Conservation (phyloP, 768 basidiomycete genomes). For the Leccinellum rugosiceps region DNA sequence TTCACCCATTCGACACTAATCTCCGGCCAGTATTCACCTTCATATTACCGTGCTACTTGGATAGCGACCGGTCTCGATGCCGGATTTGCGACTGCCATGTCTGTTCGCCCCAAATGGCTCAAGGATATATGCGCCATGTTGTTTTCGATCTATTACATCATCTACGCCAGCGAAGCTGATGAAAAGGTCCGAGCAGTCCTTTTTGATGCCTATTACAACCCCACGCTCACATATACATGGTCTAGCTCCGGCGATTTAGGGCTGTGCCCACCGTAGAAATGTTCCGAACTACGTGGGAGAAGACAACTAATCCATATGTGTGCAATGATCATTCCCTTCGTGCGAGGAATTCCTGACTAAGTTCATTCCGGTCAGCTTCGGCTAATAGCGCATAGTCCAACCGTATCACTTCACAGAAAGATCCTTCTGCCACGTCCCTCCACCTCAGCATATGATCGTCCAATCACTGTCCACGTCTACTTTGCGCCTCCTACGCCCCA, state of each 20-base stretch:
- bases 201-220: neutral
- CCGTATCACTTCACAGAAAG: constrained; percentile 62
- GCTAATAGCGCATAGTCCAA: constrained; percentile 51
- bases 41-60: constrained; percentile 96
- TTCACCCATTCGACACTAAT: constrained; percentile 5
- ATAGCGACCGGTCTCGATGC: constrained; percentile 93
- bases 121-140: constrained; percentile 81
- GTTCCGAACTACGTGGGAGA: constrained; percentile 95
- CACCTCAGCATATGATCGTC: constrained; percentile 71
- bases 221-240: constrained; percentile 1
- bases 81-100: constrained; percentile 95
- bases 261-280: constrained; percentile 96
- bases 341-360: constrained; percentile 11
- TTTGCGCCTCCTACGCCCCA: constrained; percentile 68
- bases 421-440: constrained; percentile 81
- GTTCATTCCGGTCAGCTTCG: constrained; percentile 54
- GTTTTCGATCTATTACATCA: constrained; percentile 87
- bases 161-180: constrained; percentile 87
- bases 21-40: constrained; percentile 70
- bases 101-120: constrained; percentile 88
- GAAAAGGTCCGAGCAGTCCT: constrained; percentile 70
- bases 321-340: constrained; percentile 40
- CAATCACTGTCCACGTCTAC: constrained; percentile 81
- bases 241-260: constrained; percentile 83
- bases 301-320: constrained; percentile 93